A percentile compares a stretch with the other conserved stretches of the same genome.
Conservation (phyloP, 768 basidiomycete genomes). For the Podaxis sp. region DNA sequence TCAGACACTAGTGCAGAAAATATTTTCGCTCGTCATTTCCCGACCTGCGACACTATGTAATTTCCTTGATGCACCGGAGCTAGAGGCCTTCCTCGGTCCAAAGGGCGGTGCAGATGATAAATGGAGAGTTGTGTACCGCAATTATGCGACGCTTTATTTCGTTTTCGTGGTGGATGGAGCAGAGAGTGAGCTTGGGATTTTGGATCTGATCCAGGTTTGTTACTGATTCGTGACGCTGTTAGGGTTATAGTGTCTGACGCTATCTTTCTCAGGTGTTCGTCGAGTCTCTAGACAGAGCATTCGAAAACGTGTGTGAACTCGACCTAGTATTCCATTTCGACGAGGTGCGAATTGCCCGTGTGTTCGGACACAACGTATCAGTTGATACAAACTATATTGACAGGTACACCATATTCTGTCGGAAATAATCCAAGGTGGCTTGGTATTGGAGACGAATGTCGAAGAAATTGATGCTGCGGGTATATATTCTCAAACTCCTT, state of each 20-base stretch:
- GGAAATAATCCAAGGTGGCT: constrained; percentile 96
- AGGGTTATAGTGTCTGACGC: neutral
- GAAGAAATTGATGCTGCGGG: constrained; percentile 78
- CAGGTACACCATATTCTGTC: constrained; percentile 93
- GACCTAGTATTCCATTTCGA: constrained; percentile 99
- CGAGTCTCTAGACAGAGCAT: constrained; percentile 91
- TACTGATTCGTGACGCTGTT: neutral
- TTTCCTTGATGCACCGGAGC: constrained; percentile 91
- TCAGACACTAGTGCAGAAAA: constrained; percentile 78
- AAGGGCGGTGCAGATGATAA: constrained; percentile 52
- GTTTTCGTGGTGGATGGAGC: constrained; percentile 96
- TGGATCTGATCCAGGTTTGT: constrained; percentile 93
- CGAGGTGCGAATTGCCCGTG: constrained; percentile 55
- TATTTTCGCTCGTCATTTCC: constrained; percentile 83
- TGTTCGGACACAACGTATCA: neutral
- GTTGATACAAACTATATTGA: neutral
- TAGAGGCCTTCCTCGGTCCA: constrained; percentile 70
- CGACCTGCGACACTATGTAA: constrained; percentile 88
- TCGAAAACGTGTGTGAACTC: constrained; percentile 98
- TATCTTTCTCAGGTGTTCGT: constrained; percentile 78
- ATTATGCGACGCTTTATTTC: constrained; percentile 95
- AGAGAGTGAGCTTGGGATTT: constrained; percentile 94
- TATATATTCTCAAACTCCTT: constrained; percentile 33
- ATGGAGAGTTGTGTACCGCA: constrained; percentile 90
- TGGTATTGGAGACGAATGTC: constrained; percentile 94